Base-by-base conservation (phyloP, 129 eudicot genomes). In the Flaveria robusta region DNA sequence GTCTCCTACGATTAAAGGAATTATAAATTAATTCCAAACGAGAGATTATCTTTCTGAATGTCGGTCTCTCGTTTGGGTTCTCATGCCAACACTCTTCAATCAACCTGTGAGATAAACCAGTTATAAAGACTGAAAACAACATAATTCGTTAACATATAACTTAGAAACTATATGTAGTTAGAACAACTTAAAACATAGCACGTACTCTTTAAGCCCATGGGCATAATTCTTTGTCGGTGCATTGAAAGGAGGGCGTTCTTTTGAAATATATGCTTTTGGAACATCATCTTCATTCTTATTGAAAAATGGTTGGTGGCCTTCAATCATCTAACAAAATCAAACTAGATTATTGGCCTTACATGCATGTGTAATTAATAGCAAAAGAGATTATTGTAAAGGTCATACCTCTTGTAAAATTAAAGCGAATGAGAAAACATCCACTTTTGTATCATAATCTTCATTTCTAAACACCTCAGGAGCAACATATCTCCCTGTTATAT, bases 401-500 rank as follows among this genome's bases (percentile, higher is more conserved):
- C 54, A 73, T 82, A 94, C 97, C 96, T 94, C 98, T 76, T 94
- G 98, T 63, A 94, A 85, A 80, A 94, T 91, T 58, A 94, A 81
- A 7, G 96, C 93, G 81, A 94, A 94, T 50, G 98, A 94, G 83
- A 94, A 94, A 67, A 94, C 96, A 75, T 94, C 98, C 79, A 89
- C 98, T 85, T 86, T 91, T 19, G 96, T 94, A 39, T 91, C 93
- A 47, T 87, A 94, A 51, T 85, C 93, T 86, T 94, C 93, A 70
- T 94, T 94, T 83, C 83, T 86, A 72, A 84, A 94, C 29, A 94
- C 90, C 81, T 91, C 98, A 46, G 98, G 98, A 63, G 98, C 98
- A 82, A 94, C 84, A 87, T 94, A 94, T 69, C 98, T 90, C 75
- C 98, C 97, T 93, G 83, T 75, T 45, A 76, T 42, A 41, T n/a